Conservation (phyloP, 805 yeast genomes). For the Kuraishia molischiana region DNA sequence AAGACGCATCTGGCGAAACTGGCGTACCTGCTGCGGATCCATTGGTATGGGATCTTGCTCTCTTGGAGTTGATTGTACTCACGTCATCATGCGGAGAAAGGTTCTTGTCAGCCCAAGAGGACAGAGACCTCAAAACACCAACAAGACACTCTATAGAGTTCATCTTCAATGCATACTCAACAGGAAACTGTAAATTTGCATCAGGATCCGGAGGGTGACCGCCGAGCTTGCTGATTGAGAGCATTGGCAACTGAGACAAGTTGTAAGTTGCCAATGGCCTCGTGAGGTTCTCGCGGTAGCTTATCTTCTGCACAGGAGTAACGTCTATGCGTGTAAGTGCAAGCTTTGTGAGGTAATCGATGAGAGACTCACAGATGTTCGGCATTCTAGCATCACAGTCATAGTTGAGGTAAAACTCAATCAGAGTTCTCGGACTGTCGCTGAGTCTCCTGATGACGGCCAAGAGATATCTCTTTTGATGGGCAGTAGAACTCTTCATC, state of each 20-base stretch:
- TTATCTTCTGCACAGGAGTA: conserved; percentile 54
- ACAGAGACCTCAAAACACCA: conserved; percentile 69
- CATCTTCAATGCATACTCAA: conserved; percentile 79
- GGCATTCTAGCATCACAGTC: conserved; percentile 83
- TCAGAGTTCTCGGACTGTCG: conserved; percentile 80
- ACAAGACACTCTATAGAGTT: conserved; percentile 73
- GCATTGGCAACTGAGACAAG: conserved; percentile 61
- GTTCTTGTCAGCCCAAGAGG: conserved; percentile 45
- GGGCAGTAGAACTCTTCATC: conserved; percentile 82
- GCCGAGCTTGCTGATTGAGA: conserved; percentile 59
- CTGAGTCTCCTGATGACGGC: conserved; percentile 75
- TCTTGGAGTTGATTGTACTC: conserved; percentile 5
- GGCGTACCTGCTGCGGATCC: conserved; percentile 9
- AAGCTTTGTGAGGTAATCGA: conserved; percentile 65
- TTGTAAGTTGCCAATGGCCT: conserved; percentile 67
- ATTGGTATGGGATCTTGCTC: conserved; percentile 17
- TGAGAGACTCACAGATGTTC: conserved; percentile 75
- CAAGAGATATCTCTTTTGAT: conserved; percentile 83
- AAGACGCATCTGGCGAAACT: conserved; percentile 5
- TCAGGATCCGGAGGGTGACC: conserved; percentile 48
- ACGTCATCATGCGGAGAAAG: neutral
- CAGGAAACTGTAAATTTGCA: conserved; percentile 45
- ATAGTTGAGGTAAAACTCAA: conserved; percentile 89
- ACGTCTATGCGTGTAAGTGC: conserved; percentile 67
- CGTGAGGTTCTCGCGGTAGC: conserved; percentile 38